A percentile compares a stretch with the other conserved stretches of the same genome.
Evolutionary conservation across 139 green algal species (phyloP).

Genomic region (Pseudopediastrum boryanum): DNA sequence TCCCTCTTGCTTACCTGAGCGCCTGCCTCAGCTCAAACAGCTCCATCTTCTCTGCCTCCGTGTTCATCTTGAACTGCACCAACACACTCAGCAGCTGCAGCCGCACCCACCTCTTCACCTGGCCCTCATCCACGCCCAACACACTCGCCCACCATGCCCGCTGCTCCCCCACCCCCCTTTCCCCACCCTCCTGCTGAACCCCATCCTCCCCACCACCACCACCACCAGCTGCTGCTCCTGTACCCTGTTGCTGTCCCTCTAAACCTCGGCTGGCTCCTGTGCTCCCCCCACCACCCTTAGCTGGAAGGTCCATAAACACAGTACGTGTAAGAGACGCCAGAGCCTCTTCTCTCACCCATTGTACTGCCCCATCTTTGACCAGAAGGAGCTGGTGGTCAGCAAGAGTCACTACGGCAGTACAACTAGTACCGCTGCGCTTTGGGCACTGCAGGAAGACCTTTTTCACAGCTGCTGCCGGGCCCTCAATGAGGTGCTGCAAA

Average conservation of each 20-base stretch:
- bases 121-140: neutral
- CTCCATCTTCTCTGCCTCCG: slow-evolving; percentile 36
- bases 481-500: neutral
- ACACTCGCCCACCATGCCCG: neutral
- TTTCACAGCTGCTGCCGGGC: neutral
- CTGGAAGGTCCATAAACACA: slow-evolving; percentile 79
- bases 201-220: neutral
- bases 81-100: slow-evolving; percentile 41
- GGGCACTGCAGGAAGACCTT: neutral
- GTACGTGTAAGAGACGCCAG: slow-evolving; percentile 50
- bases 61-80: slow-evolving; percentile 45
- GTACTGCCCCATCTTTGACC: slow-evolving; percentile 46
- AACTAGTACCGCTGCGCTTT: neutral
- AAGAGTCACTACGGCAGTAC: slow-evolving; percentile 55
- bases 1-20: slow-evolving; percentile 20
- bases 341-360: slow-evolving; percentile 79
- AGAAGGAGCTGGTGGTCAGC: slow-evolving; percentile 56
- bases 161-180: neutral
- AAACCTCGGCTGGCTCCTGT: neutral
- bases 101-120: slow-evolving; percentile 28
- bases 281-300: slow-evolving; percentile 29
- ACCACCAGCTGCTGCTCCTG: slow-evolving; percentile 62
- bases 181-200: neutral
- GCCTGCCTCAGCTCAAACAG: slow-evolving; percentile 18
- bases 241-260: slow-evolving; percentile 12